These are phyloP conservation scores for Inonotus hispidus DNA, from an alignment of 1,284 basidiomycete species.

Conservation along the genomic window DNA sequence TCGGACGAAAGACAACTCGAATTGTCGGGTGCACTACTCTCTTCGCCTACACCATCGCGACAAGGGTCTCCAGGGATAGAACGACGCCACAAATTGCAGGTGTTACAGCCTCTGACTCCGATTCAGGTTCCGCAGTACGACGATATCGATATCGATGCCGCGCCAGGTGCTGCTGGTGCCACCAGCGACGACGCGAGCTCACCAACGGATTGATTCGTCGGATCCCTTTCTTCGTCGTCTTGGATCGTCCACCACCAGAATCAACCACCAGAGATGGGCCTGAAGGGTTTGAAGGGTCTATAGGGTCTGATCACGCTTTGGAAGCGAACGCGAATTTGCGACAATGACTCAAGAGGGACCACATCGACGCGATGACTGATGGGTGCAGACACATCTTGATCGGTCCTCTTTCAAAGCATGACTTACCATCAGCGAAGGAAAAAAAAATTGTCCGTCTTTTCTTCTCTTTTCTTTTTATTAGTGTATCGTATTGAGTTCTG, in stretches of 20 bases:
- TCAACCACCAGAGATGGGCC: conserved; percentile 1
- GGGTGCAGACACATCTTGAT: neutral
- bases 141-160: neutral
- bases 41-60: conserved; percentile 61
- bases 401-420: too few species aligned
- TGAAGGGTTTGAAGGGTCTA: neutral
- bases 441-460: too few species aligned
- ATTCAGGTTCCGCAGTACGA: neutral
- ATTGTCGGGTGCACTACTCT: conserved; percentile 63
- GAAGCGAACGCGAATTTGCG: neutral
- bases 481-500: too few species aligned
- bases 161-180: neutral
- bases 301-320: neutral
- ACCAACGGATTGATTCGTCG: conserved; percentile 7
- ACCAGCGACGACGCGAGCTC: conserved; percentile 9
- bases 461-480: too few species aligned
- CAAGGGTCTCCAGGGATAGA: conserved; percentile 58
- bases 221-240: too few species aligned
- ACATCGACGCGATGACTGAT: neutral
- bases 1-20: conserved; percentile 41
- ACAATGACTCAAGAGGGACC: conserved; percentile 1
- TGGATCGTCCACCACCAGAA: neutral
- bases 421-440: too few species aligned
- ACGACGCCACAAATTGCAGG: conserved; percentile 24
- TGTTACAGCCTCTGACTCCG: neutral